phyloP scores from a whole-genome alignment of 345 rosid genomes.

The Luvunga scandens region DNA sequence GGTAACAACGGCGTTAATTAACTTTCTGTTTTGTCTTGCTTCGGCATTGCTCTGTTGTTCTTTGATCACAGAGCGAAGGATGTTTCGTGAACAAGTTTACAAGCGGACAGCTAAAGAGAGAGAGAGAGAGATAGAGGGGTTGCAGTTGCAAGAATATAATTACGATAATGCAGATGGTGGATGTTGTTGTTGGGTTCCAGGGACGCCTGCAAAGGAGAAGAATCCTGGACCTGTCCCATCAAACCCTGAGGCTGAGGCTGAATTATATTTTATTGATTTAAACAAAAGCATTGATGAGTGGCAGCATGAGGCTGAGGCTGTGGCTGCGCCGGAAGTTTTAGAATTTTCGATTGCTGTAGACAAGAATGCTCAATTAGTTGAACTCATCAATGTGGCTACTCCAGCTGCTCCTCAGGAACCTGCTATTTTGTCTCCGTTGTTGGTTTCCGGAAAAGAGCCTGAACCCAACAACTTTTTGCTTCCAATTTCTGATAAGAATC shows the following conservation, averaged over 20 bases:
- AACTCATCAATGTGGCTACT: background rate
- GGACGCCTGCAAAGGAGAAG: constrained; percentile 15
- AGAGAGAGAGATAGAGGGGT: too few species aligned
- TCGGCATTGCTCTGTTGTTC: too few species aligned
- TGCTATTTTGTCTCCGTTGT: background rate
- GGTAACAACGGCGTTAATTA: background rate
- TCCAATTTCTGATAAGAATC: too few species aligned
- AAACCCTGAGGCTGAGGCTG: background rate
- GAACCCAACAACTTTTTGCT: background rate
- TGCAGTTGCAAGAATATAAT: background rate
- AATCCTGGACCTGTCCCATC: too few species aligned
- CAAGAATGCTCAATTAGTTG: background rate
- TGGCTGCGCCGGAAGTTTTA: background rate
- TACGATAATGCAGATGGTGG: too few species aligned
- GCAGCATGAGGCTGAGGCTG: background rate
- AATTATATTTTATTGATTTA: constrained; percentile 11
- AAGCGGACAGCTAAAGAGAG: background rate
- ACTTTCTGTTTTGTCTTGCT: background rate
- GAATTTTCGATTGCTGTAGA: background rate
- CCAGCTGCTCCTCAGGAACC: background rate
- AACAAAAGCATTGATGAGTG: background rate
- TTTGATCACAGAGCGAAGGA: background rate
- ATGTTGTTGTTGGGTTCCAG: constrained; percentile 15
- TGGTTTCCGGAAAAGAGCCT: background rate
- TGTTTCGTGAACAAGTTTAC: background rate